Evolutionary conservation across 441 rosid species (phyloP).

Genomic region (Rhodomyrtus psidioides): DNA sequence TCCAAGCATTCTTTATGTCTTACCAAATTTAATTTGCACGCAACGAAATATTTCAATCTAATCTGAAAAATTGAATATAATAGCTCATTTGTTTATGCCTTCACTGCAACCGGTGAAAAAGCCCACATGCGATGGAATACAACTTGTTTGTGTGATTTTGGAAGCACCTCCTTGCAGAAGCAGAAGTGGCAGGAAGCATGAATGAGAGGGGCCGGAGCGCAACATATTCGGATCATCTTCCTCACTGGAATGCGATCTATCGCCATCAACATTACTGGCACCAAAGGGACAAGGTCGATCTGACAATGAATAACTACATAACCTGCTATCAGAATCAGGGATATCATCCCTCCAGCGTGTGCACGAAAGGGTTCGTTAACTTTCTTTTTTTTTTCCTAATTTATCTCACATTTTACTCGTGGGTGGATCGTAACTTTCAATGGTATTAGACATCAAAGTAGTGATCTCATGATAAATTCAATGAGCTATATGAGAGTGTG

Average conservation of each 20-base stretch:
- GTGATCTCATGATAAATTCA: not conserved
- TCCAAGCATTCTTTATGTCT: not conserved
- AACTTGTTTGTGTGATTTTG: not conserved
- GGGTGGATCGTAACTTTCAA: not conserved
- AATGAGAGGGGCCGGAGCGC: not conserved
- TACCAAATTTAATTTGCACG: not conserved
- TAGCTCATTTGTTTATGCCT: not conserved
- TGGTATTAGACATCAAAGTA: not conserved
- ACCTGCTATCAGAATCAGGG: not conserved
- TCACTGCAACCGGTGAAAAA: not conserved
- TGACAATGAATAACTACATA: not conserved
- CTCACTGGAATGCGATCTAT: not conserved
- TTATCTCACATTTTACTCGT: not conserved
- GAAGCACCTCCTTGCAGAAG: constrained; percentile 18
- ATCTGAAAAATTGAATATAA: not conserved
- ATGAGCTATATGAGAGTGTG: not conserved
- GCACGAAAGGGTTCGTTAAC: constrained; percentile 6
- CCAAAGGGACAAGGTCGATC: not conserved
- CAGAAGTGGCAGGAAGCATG: constrained; percentile 14
- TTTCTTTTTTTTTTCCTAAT: not conserved
- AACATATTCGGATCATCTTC: not conserved
- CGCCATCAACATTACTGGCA: not conserved
- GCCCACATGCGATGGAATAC: not conserved
- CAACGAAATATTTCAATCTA: not conserved
- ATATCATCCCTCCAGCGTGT: not conserved